These are phyloP conservation scores for Kuraishia molischiana DNA, from an alignment of 805 yeast genomes.

Conservation along the genomic window DNA sequence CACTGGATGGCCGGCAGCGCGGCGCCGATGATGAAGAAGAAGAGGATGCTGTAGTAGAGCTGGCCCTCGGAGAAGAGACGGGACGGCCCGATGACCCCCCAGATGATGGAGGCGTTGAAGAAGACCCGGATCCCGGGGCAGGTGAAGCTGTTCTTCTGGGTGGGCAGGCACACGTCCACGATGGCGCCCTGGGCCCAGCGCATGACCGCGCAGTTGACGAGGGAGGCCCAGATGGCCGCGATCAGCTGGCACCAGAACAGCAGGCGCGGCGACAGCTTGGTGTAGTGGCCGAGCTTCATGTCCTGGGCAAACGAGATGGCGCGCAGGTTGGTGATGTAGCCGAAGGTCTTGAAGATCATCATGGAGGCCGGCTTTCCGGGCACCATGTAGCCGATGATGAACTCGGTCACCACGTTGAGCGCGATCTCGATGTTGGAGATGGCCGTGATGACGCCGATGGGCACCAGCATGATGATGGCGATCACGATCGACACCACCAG, in stretches of 20 bases:
- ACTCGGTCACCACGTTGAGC: conserved; percentile 51
- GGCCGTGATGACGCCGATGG: conserved; percentile 52
- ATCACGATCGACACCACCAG: conserved; percentile 44
- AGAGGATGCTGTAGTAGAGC: conserved; percentile 41
- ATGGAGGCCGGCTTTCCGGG: conserved; percentile 57
- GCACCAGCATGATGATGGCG: conserved; percentile 45
- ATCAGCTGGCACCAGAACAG: conserved; percentile 41
- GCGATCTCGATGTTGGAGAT: conserved; percentile 53
- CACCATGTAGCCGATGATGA: conserved; percentile 53
- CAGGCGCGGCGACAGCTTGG: conserved; percentile 52
- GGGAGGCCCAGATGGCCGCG: conserved; percentile 32
- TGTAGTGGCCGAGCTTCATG: conserved; percentile 55
- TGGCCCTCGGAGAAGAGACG: conserved; percentile 40
- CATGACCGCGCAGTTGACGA: conserved; percentile 30
- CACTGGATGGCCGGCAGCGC: conserved; percentile 30
- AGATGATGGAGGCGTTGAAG: conserved; percentile 46
- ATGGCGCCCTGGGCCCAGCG: conserved; percentile 24
- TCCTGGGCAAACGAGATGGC: conserved; percentile 44
- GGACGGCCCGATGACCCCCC: conserved; percentile 62
- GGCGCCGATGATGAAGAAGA: conserved; percentile 53
- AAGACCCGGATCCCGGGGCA: conserved; percentile 38
- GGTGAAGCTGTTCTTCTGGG: conserved; percentile 34
- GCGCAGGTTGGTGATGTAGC: conserved; percentile 46
- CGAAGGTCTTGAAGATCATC: conserved; percentile 52
- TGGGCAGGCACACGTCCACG: conserved; percentile 28